Conservation (phyloP, 257 asterid genomes). For the Nicotiana knightiana region DNA sequence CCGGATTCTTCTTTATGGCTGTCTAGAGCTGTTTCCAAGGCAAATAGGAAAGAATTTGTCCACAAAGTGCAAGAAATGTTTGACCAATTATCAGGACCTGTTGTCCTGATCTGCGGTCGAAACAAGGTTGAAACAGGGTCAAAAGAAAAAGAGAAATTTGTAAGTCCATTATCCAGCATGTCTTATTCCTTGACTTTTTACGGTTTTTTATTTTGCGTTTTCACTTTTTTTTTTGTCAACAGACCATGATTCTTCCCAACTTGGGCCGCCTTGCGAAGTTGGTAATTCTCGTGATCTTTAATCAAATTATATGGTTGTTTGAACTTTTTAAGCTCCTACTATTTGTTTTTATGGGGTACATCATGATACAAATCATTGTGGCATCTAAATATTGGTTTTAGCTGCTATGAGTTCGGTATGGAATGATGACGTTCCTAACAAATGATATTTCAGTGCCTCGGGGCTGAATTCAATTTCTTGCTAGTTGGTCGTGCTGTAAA, state of each 20-base stretch:
- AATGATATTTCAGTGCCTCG: background rate
- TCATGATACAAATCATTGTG: conserved; percentile 4
- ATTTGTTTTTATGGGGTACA: background rate
- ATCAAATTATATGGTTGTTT: background rate
- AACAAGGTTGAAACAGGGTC: conserved; percentile 68
- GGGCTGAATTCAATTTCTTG: background rate
- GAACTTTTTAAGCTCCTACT: background rate
- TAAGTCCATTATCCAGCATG: conserved; percentile 32
- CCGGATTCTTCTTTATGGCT: conserved; percentile 84
- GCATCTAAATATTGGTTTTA: background rate
- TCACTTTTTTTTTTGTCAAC: conserved; percentile 34
- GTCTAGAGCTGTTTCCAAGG: conserved; percentile 72
- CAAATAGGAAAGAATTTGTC: conserved; percentile 64
- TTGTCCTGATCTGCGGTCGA: conserved; percentile 81
- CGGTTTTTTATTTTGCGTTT: background rate
- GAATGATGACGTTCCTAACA: conserved; percentile 2
- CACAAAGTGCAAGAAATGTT: conserved; percentile 74
- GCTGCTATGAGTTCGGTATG: background rate
- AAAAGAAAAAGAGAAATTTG: conserved; percentile 86
- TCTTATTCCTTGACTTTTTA: conserved; percentile 4
- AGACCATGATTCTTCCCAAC: conserved; percentile 94
- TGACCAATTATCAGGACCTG: conserved; percentile 70
- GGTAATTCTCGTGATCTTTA: conserved; percentile 48
- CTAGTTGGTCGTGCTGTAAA: background rate
- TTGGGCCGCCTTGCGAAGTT: conserved; percentile 88